Percentiles rank a stretch among this genome's conserved stretches.
phyloP scores from a whole-genome alignment of 176 grass and related monocot species.

The Sorghum bicolor region DNA sequence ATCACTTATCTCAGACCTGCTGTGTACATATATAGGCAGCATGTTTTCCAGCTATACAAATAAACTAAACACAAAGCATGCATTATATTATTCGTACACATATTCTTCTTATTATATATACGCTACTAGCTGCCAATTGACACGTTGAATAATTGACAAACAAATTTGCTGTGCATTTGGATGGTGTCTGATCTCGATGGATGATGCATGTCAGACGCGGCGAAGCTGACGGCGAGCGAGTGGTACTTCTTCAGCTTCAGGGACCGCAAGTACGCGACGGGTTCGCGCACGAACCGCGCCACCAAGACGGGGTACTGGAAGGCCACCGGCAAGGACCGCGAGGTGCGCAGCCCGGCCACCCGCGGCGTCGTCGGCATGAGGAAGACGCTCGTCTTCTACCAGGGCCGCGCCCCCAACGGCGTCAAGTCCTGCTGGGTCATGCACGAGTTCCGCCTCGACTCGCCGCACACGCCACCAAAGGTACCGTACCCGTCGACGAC shows the following conservation, averaged over 20 bases:
- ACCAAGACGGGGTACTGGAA: constrained; percentile 89
- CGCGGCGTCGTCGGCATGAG: constrained; percentile 63
- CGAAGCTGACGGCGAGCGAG: constrained; percentile 71
- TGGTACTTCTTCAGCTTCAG: constrained; percentile 99
- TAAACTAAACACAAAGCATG: no score
- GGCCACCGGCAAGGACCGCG: constrained; percentile 80
- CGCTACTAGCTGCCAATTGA: neutral
- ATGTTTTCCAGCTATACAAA: neutral
- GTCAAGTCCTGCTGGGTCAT: constrained; percentile 80
- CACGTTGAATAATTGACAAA: neutral
- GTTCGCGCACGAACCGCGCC: constrained; percentile 76
- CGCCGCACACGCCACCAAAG: constrained; percentile 60
- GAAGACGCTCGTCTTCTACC: constrained; percentile 94
- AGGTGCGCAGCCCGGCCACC: constrained; percentile 38
- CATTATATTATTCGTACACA: no score
- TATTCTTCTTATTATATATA: no score
- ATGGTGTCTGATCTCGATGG: neutral
- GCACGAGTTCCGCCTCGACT: constrained; percentile 87
- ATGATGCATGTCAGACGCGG: constrained; percentile 32
- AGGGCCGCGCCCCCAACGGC: constrained; percentile 74
- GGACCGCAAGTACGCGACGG: constrained; percentile 86
- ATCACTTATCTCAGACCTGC: neutral
- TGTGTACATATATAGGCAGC: no score
- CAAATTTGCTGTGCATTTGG: neutral
- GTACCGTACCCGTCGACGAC: neutral